Base-by-base conservation (phyloP, 1,284 basidiomycete species). In the Pterulicium gracile region DNA sequence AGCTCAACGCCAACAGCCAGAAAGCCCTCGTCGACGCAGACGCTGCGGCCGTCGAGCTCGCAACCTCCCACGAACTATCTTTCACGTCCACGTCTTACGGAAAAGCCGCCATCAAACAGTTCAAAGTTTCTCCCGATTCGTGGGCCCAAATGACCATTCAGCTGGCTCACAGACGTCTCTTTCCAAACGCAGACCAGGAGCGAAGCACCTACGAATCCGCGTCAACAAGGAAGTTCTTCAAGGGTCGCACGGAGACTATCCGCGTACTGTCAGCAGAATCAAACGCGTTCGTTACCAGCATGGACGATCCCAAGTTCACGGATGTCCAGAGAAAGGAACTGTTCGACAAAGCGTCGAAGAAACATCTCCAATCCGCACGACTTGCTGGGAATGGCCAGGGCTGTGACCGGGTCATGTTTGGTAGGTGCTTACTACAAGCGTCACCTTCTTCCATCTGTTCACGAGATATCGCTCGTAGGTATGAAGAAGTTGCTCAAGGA, bases 141-240 rank as follows among this genome's bases (percentile, higher is more conserved):
- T 95, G 90, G 89, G 79, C 85, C 22, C 92, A 95, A 67, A 83
- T 94, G 77, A 66, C 87, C 53, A 72, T 94, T 49, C 91, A 95
- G 62, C 68, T 95, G 42, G 91, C 90, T 3, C 91, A 90, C 60
- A 77, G 69, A 51, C 75, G 88, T 4, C 69, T 91, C 45, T 63
- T 81, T 27, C 68, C 69, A 14, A 55, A 56, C 2, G 56, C 64
- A 41, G 63, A 64, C 54, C 61, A 70, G 53, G 63, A 59, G 47
- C 72, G 81, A 4, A 84, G 75, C 2, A 91, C 91, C 17, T 95
- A 95, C 61, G 92, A 95, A 63, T 85, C 90, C 46, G 91, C 91
- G 15, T 82, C 86, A 53, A 90, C 88, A 18, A 73, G 91, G 21
- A 76, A 73, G 58, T 95, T 88, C 64, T 75, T 77, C 62, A 89